These are phyloP conservation scores for Streptanthus diversifolius DNA, from an alignment of 345 rosid genomes.

Conservation along the genomic window DNA sequence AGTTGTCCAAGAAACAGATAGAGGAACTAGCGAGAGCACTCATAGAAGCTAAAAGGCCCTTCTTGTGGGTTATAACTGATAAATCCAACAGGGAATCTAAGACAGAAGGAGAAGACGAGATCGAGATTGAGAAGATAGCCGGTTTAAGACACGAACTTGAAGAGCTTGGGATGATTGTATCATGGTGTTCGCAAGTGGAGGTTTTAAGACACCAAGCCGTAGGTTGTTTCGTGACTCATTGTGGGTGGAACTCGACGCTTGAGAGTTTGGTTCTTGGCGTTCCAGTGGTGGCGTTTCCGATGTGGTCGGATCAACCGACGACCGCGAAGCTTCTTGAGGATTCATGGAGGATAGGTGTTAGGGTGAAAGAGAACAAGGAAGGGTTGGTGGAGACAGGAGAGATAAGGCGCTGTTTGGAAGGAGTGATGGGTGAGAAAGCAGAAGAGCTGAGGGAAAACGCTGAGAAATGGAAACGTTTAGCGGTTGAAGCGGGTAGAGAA, in stretches of 20 bases:
- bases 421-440: slow-evolving; percentile 43
- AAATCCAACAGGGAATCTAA: slow-evolving; percentile 19
- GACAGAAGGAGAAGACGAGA: slow-evolving; percentile 26
- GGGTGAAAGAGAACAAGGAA: slow-evolving; percentile 40
- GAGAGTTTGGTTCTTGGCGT: slow-evolving; percentile 55
- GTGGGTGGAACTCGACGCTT: slow-evolving; percentile 73
- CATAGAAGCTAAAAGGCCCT: slow-evolving; percentile 30
- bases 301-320: slow-evolving; percentile 65
- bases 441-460: slow-evolving; percentile 46
- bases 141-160: slow-evolving; percentile 40
- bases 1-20: slow-evolving; percentile 42
- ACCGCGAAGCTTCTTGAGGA: slow-evolving; percentile 53
- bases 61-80: slow-evolving; percentile 53
- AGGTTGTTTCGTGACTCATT: slow-evolving; percentile 67
- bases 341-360: slow-evolving; percentile 53
- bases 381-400: slow-evolving; percentile 49
- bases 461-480: slow-evolving; percentile 50
- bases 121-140: neutral
- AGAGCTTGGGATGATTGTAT: slow-evolving; percentile 50
- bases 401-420: slow-evolving; percentile 58
- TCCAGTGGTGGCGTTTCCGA: slow-evolving; percentile 69
- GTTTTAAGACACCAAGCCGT: slow-evolving; percentile 49
- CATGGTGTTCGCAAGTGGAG: slow-evolving; percentile 65
- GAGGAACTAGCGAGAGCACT: slow-evolving; percentile 45
- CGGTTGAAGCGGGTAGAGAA: slow-evolving; percentile 41